Percentiles rank a stretch among this genome's conserved stretches.
These are phyloP conservation scores for Gnomoniopsis smithogilvyi DNA, from an alignment of 2,329 filamentous ascomycete species.

Conservation along the genomic window DNA sequence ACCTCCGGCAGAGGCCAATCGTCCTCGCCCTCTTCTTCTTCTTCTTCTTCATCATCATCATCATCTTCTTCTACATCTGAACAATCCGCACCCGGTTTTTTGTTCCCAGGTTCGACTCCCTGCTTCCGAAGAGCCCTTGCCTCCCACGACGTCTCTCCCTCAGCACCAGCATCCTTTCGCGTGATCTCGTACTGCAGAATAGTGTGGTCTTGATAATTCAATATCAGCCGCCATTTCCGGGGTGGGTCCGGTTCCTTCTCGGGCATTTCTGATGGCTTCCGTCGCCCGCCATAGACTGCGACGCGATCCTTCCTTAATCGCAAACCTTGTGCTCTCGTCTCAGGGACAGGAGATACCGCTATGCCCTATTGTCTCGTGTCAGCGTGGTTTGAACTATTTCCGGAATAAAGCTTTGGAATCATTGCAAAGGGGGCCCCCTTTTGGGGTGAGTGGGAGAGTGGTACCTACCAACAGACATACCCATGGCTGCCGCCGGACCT, in stretches of 20 bases:
- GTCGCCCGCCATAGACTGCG: neutral
- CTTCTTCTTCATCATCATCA: too few relatives aligned
- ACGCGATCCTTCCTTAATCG: slow-evolving; percentile 18
- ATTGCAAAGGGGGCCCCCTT: too few relatives aligned
- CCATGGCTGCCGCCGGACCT: slow-evolving; percentile 46
- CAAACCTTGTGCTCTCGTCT: slow-evolving; percentile 28
- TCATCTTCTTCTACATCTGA: neutral
- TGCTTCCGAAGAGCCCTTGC: neutral
- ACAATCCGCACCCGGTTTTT: too few relatives aligned
- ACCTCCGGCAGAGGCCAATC: neutral
- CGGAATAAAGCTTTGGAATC: too few relatives aligned
- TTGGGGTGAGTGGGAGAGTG: too few relatives aligned
- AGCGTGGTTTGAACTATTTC: too few relatives aligned
- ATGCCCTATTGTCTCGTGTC: slow-evolving; percentile 43
- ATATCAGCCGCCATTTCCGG: slow-evolving; percentile 62
- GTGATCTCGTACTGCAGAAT: slow-evolving; percentile 66
- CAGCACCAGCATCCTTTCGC: slow-evolving; percentile 12
- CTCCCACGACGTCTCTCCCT: slow-evolving; percentile 2
- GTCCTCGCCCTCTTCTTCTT: neutral
- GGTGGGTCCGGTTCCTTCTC: slow-evolving; percentile 25
- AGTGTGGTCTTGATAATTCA: slow-evolving; percentile 69
- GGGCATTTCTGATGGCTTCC: slow-evolving; percentile 11
- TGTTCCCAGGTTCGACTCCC: neutral
- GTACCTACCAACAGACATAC: slow-evolving; percentile 45
- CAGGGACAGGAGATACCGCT: slow-evolving; percentile 63